Evolutionary conservation across 305 asterid genomes (phyloP).

Genomic region (Stenogyne calaminthoides): DNA sequence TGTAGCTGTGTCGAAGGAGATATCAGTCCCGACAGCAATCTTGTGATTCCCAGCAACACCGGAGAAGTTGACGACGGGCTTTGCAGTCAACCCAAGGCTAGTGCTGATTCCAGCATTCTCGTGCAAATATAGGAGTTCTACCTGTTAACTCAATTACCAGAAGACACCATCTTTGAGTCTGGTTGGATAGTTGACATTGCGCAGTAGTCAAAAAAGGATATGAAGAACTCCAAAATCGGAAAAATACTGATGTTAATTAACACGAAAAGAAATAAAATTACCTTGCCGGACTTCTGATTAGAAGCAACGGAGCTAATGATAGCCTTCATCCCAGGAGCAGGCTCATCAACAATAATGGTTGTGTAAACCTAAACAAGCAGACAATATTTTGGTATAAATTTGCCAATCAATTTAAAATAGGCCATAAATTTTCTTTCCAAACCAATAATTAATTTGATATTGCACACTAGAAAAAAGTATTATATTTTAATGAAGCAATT

Average conservation of each 20-base stretch:
- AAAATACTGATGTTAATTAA: not conserved
- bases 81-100: conserved; percentile 68
- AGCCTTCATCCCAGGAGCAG: conserved; percentile 93
- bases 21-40: conserved; percentile 73
- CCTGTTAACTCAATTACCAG: conserved; percentile 39
- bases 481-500: not conserved
- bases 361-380: conserved; percentile 56
- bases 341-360: conserved; percentile 76
- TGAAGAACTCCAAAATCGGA: not conserved
- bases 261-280: conserved; percentile 27
- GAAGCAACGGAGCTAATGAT: conserved; percentile 79
- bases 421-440: no score
- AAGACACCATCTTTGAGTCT: conserved; percentile 1
- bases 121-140: conserved; percentile 75
- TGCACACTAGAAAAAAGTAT: not conserved
- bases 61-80: conserved; percentile 74
- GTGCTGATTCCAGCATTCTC: conserved; percentile 84
- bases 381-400: conserved; percentile 12
- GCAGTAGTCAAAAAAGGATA: not conserved
- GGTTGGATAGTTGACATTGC: not conserved
- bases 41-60: conserved; percentile 79
- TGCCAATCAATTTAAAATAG: no score
- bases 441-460: not conserved
- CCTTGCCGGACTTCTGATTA: conserved; percentile 90
- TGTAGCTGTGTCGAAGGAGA: conserved; percentile 89